Percentiles rank a stretch among this genome's conserved stretches.
These are phyloP conservation scores for Ceratorhiza oryzae-sativae DNA, from an alignment of 1,284 basidiomycete species.

Conservation along the genomic window DNA sequence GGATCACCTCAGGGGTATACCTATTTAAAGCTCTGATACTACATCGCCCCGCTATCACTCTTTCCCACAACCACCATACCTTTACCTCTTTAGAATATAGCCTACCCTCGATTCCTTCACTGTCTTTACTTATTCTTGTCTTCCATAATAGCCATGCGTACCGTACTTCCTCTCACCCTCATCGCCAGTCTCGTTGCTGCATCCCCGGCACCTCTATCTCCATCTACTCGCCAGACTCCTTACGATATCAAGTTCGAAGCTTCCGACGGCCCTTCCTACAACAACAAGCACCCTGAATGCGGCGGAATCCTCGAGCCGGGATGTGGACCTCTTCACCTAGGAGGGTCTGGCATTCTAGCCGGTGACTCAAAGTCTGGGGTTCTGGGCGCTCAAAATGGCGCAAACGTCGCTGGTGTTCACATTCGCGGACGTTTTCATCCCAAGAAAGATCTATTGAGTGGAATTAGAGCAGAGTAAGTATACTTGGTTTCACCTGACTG, in stretches of 20 bases:
- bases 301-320: not conserved
- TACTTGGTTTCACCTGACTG: not conserved
- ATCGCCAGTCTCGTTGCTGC: conserved; percentile 18
- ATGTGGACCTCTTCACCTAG: conserved; percentile 21
- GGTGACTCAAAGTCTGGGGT: not conserved
- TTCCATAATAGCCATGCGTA: conserved; percentile 15
- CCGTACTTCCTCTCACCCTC: conserved; percentile 12
- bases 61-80: conserved; percentile 27
- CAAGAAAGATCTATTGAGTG: conserved; percentile 12
- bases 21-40: conserved; percentile 12
- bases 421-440: not conserved
- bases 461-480: conserved; percentile 5
- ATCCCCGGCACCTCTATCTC: conserved; percentile 16
- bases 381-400: conserved; percentile 2
- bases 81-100: not conserved
- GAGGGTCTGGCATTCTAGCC: not conserved
- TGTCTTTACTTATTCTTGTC: conserved; percentile 10
- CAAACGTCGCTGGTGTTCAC: conserved; percentile 6
- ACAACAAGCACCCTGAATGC: conserved; percentile 11
- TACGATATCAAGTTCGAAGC: conserved; percentile 9
- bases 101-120: conserved; percentile 7
- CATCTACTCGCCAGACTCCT: not conserved
- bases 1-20: not conserved
- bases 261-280: not conserved
- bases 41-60: not conserved